These are phyloP conservation scores for Cystobasidium tubakii DNA, from an alignment of 768 basidiomycete species.

Conservation along the genomic window DNA sequence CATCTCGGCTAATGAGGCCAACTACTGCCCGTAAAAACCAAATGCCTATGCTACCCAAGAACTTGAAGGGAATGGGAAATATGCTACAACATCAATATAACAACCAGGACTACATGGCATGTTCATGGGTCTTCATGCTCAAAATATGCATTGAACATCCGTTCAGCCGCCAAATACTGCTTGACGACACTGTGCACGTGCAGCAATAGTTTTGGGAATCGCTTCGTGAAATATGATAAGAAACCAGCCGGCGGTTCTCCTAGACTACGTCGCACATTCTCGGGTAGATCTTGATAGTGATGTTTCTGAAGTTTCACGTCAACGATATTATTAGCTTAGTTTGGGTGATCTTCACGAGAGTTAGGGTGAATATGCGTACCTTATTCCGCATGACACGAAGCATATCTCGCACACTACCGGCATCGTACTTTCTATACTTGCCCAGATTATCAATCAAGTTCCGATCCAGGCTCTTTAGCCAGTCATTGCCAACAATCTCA, in stretches of 20 bases:
- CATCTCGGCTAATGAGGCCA: not conserved
- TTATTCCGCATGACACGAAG: slow-evolving; percentile 90
- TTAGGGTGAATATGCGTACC: slow-evolving; percentile 53
- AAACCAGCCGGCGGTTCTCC: slow-evolving; percentile 90
- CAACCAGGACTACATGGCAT: not conserved
- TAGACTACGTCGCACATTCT: slow-evolving; percentile 77
- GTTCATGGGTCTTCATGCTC: slow-evolving; percentile 13
- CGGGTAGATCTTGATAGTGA: slow-evolving; percentile 94
- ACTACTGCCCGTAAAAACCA: not conserved
- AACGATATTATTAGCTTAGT: not conserved
- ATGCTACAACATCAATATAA: not conserved
- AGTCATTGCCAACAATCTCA: slow-evolving; percentile 78
- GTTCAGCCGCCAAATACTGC: slow-evolving; percentile 67
- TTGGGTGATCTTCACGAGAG: not conserved
- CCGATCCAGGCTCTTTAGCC: slow-evolving; percentile 78
- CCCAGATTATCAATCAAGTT: slow-evolving; percentile 88
- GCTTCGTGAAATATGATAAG: slow-evolving; percentile 81
- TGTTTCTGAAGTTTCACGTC: slow-evolving; percentile 64
- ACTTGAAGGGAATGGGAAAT: not conserved
- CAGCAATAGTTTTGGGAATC: slow-evolving; percentile 85
- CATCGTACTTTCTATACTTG: slow-evolving; percentile 96
- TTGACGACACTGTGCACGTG: slow-evolving; percentile 83
- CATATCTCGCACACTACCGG: slow-evolving; percentile 80
- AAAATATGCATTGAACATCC: slow-evolving; percentile 87
- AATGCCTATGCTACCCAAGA: not conserved